Evolutionary conservation across 2,329 filamentous ascomycete genomes (phyloP).

Genomic region (Sordariomycetes sp.): DNA sequence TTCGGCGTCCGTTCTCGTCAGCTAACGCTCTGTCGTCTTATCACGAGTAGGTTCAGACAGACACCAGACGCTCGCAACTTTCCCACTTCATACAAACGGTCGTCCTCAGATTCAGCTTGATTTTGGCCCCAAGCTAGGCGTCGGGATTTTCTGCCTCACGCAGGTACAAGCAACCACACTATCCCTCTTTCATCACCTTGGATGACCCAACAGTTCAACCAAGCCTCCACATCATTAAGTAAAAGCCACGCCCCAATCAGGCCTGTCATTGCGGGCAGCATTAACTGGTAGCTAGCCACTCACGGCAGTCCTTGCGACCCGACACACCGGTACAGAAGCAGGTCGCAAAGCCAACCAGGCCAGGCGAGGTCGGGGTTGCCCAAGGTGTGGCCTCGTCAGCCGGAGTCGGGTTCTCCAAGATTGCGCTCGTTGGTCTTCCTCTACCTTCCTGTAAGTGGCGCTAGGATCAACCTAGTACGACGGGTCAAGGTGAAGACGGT

Average conservation of each 20-base stretch:
- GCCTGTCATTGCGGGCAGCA: background rate
- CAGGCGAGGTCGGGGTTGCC: background rate
- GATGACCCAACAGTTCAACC: background rate
- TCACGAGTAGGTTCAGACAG: background rate
- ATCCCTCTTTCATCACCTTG: background rate
- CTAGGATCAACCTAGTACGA: slow-evolving; percentile 1
- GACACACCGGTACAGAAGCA: background rate
- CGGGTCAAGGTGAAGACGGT: background rate
- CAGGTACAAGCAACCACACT: background rate
- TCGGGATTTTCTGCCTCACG: background rate
- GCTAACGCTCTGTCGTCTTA: background rate
- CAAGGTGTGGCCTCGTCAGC: background rate
- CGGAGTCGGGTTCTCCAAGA: background rate
- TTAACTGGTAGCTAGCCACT: background rate
- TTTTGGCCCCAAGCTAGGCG: background rate
- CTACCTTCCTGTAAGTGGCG: slow-evolving; percentile 3
- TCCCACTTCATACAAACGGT: background rate
- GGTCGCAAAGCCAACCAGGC: background rate
- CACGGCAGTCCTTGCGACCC: background rate
- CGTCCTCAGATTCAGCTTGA: background rate
- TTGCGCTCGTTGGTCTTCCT: background rate
- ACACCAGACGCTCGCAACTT: background rate
- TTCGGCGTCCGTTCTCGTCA: background rate
- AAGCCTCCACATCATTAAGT: background rate
- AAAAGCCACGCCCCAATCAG: background rate